A percentile compares a stretch with the other conserved stretches of the same genome.
Evolutionary conservation across 106 monocot species (phyloP).

Genomic region (Hemerocallis citrina): DNA sequence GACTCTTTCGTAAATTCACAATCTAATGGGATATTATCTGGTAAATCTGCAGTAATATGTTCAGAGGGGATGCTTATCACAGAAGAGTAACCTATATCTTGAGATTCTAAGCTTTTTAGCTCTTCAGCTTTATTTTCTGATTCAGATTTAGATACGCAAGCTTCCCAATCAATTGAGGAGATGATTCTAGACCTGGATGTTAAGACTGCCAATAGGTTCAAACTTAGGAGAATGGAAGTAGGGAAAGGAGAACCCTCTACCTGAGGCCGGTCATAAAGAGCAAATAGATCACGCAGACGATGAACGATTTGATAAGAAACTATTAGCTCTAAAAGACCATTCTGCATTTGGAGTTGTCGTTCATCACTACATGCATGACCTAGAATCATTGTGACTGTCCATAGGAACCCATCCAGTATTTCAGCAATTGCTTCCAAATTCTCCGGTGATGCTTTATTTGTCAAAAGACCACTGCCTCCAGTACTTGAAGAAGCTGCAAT

Average conservation of each 20-base stretch:
- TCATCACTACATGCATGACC: conserved; percentile 61
- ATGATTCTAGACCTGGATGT: conserved; percentile 55
- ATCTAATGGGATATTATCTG: background rate
- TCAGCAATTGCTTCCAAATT: conserved; percentile 73
- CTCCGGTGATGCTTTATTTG: conserved; percentile 49
- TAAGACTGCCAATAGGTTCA: conserved; percentile 74
- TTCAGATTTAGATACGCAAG: conserved; percentile 29
- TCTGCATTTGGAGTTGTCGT: conserved; percentile 74
- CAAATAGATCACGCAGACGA: conserved; percentile 85
- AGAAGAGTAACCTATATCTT: conserved; percentile 5
- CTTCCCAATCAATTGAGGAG: conserved; percentile 76
- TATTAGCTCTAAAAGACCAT: conserved; percentile 73
- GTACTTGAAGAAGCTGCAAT: conserved; percentile 74
- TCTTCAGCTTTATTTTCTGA: conserved; percentile 11
- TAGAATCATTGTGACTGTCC: conserved; percentile 58
- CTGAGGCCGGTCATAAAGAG: conserved; percentile 91
- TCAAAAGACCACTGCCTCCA: conserved; percentile 24
- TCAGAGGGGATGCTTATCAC: conserved; percentile 1
- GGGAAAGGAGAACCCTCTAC: conserved; percentile 94
- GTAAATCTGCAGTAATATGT: background rate
- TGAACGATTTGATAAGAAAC: conserved; percentile 90
- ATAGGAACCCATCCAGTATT: conserved; percentile 76
- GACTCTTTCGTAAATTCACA: conserved; percentile 15
- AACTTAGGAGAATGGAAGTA: conserved; percentile 76
- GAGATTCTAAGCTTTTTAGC: conserved; percentile 15